Base-by-base conservation (phyloP, 495 filamentous ascomycete genomes). In the Staphylotrichum longicolle region DNA sequence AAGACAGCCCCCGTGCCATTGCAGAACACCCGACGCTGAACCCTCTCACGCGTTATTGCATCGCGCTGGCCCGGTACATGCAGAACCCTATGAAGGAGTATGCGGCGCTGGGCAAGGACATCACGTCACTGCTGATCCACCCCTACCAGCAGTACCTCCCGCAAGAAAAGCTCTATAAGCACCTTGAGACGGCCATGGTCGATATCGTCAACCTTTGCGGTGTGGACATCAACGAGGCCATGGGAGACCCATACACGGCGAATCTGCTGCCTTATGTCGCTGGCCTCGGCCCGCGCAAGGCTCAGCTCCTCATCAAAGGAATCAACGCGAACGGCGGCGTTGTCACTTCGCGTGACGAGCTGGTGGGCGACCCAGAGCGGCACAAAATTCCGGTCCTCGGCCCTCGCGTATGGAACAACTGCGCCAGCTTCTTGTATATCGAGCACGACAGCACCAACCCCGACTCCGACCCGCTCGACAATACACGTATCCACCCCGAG, bases 121-220 rank as follows among this genome's bases (percentile, higher is more conserved):
- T 98, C 62, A 80, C 88, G 3, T 93, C 92, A 1, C 83, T 98
- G 48, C 79, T 85, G 34, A 96, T 97, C 71, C 91, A 96, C 63
- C 84, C 91, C 30, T 90, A 90, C 60, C 94, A 98, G 73, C 86
- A 92, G 57, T 84, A 96, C 48, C 80, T 98, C 7, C 85, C 91
- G 0, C 86, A 89, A 54, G 93, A 97, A 3, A 89, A 95, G 72
- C 78, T 98, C 5, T 72, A 88, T 49, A 91, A 89, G 71, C 83
- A 91, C 58, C 82, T 98, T 27, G 94, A 98, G 66, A 94, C 90
- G 2, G 91, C 92, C 20, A 87, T 98, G 83, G 93, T 98, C 5
- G 95, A 98, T 68, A 96, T 96, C 86, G 94, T 98, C 66, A 98
- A 98, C 71, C 82, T 98, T 9, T 89, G 91, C 57, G 94, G 94